Percentiles rank a stretch among this genome's conserved stretches.
These are phyloP conservation scores for Rosa lucieae DNA, from an alignment of 306 rosid species.

Conservation along the genomic window DNA sequence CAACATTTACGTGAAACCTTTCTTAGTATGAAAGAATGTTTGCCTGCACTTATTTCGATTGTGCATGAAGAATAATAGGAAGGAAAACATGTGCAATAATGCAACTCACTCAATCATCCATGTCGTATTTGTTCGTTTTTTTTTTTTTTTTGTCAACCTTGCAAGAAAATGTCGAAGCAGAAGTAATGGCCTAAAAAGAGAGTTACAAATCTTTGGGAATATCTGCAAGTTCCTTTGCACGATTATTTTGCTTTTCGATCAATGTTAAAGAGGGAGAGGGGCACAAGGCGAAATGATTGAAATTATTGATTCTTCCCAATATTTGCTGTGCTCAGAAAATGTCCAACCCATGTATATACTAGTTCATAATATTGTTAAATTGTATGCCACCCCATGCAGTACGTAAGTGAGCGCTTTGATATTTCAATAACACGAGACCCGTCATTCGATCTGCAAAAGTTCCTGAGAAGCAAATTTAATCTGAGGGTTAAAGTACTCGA, in stretches of 20 bases:
- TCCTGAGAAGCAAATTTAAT: not conserved
- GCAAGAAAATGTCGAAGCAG: not conserved
- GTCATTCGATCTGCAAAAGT: not conserved
- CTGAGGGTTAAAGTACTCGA: too few relatives aligned
- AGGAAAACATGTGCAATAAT: conserved; percentile 1
- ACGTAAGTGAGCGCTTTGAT: not conserved
- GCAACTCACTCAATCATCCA: conserved; percentile 13
- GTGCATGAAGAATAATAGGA: not conserved
- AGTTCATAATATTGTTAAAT: not conserved
- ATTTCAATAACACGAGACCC: not conserved
- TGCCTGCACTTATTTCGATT: conserved; percentile 4
- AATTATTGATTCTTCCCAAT: not conserved
- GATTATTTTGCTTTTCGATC: not conserved
- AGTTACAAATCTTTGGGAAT: not conserved
- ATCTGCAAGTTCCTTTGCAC: conserved; percentile 1
- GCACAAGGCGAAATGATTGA: not conserved
- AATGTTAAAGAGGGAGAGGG: not conserved
- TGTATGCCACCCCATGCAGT: not conserved
- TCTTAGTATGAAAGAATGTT: conserved; percentile 14
- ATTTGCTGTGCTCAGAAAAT: not conserved
- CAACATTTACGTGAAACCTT: not conserved
- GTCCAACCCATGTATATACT: not conserved
- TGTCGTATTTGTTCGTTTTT: not conserved
- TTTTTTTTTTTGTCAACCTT: not conserved
- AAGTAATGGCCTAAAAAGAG: not conserved